Conservation (phyloP, 352 stramenopile species). For the Hyaloperonospora arabidopsidis region DNA sequence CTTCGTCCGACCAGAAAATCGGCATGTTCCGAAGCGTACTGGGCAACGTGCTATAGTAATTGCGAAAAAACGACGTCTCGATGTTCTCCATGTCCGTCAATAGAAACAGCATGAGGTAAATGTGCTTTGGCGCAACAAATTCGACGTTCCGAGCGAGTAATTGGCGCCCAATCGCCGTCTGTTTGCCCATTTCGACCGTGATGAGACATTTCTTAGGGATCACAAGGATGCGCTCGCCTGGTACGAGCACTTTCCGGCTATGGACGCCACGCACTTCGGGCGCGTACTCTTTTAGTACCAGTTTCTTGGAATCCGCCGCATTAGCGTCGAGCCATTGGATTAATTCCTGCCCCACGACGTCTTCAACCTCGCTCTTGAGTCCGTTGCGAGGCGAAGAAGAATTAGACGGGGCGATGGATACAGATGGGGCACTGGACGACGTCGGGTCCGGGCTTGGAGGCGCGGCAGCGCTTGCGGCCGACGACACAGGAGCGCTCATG, state of each 20-base stretch:
- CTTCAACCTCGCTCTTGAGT: constrained; percentile 12
- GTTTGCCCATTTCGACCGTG: constrained; percentile 99
- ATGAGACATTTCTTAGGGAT: constrained; percentile 95
- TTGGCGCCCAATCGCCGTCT: constrained; percentile 90
- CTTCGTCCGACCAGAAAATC: constrained; percentile 97
- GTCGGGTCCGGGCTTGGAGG: background rate
- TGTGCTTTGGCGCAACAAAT: constrained; percentile 98
- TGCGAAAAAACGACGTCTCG: constrained; percentile 79
- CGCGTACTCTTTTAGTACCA: constrained; percentile 83
- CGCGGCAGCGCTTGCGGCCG: constrained; percentile 1
- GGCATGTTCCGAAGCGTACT: constrained; percentile 95
- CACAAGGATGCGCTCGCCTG: constrained; percentile 84
- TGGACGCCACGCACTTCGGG: constrained; percentile 90
- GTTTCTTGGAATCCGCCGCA: constrained; percentile 71
- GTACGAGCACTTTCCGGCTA: constrained; percentile 76
- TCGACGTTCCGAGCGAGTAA: constrained; percentile 90
- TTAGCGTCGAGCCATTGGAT: constrained; percentile 68
- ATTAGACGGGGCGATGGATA: background rate
- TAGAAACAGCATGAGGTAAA: constrained; percentile 99
- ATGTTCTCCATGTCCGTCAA: constrained; percentile 93
- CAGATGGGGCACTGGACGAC: background rate
- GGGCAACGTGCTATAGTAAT: constrained; percentile 98
- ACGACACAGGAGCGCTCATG: constrained; percentile 26
- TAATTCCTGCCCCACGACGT: constrained; percentile 54
- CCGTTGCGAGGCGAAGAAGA: constrained; percentile 11